These are phyloP conservation scores for Flaveria floridana DNA, from an alignment of 140 eudicot genomes.

Conservation along the genomic window DNA sequence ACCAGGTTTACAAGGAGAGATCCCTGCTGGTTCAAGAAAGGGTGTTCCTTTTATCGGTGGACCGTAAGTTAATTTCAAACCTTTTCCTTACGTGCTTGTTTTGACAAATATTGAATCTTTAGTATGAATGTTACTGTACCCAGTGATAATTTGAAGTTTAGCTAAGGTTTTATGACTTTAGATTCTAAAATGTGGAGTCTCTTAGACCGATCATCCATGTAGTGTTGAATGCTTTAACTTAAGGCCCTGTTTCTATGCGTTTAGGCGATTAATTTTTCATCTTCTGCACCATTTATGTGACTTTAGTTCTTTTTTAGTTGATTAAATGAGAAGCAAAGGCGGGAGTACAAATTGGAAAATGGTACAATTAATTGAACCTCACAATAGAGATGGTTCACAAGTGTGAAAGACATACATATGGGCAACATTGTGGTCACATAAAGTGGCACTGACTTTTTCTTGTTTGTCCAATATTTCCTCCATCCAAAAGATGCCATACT, in stretches of 20 bases:
- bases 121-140: neutral
- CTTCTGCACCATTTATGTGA: constrained; percentile 2
- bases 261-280: neutral
- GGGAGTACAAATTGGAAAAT: constrained; percentile 11
- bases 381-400: constrained; percentile 24
- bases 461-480: constrained; percentile 24
- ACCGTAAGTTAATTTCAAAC: constrained; percentile 36
- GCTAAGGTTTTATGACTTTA: neutral
- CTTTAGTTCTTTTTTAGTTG: neutral
- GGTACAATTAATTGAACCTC: constrained; percentile 15
- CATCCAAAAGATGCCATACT: constrained; percentile 14
- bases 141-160: neutral
- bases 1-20: constrained; percentile 64
- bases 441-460: constrained; percentile 18
- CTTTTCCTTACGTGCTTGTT: neutral
- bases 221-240: neutral
- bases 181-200: constrained; percentile 9
- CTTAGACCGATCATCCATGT: neutral
- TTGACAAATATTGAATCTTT: constrained; percentile 8
- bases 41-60: constrained; percentile 60
- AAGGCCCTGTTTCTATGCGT: neutral
- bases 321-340: neutral
- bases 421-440: constrained; percentile 24
- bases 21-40: constrained; percentile 40
- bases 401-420: constrained; percentile 23